Base-by-base conservation (phyloP, 495 filamentous ascomycete genomes). In the Talaromyces borbonicus region DNA sequence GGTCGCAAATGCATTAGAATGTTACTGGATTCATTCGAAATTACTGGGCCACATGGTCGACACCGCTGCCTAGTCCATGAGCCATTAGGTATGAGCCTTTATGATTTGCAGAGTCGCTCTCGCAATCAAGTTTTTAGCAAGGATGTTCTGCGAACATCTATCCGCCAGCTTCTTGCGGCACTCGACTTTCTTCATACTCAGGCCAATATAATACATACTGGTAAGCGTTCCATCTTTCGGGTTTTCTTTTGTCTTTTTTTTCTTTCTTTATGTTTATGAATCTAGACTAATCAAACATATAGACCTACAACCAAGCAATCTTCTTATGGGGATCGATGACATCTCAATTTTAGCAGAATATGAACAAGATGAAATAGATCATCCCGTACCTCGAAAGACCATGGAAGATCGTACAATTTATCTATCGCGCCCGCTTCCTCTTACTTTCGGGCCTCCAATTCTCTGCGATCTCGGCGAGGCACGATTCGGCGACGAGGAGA, bases 161-260 rank as follows among this genome's bases (percentile, higher is more conserved):
- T 68, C 4, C 24, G 53, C 4, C 44, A 56, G 12, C 44, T 67
- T 3, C 56, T 72, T 0, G 50, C 49, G 2, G 63, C 59, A 1
- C 50, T 76, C 36, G 61, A 71, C n/a, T 73, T 63, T 38, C 52
- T 75, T 1, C 69, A 73, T 47, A 61, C 51, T 0, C 63, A 68
- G 29, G 63, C 60, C 8, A 9, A 56, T 9, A 36, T 72, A 14
- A 61, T 71, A 26, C 71, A 77, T 50, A 69, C 68, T 15, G 70
- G 71, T 71, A 50, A 36, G 48, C 3, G 33, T 7, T 36, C 8
- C n/a, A n/a, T n/a, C n/a, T n/a, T n/a, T n/a, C n/a, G n/a, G n/a
- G n/a, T n/a, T n/a, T n/a, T n/a, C n/a, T n/a, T n/a, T n/a, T n/a
- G n/a, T n/a, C n/a, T n/a, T 2, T 36, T n/a, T 19, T 11, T 36